Evolutionary conservation across 179 eudicot species (phyloP).

Genomic region (Heliamphora ciliata): DNA sequence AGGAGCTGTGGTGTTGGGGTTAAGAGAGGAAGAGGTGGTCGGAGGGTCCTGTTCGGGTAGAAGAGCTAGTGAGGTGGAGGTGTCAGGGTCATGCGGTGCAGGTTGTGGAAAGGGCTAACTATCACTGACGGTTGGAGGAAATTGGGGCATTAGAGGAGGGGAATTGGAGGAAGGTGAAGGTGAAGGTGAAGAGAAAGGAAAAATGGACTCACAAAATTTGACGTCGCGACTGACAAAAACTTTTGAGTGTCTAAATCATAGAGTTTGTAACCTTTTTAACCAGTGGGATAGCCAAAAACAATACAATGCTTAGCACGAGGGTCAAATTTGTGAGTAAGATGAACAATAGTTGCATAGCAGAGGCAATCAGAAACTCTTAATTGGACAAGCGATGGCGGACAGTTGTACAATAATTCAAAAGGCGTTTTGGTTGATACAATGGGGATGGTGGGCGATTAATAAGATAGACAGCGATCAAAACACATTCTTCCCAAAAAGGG

Average conservation of each 20-base stretch:
- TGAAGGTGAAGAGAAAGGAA: constrained; percentile 8
- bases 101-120: background rate
- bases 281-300: background rate
- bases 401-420: background rate
- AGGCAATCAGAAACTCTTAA: constrained; percentile 19
- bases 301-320: background rate
- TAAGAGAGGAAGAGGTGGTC: too few species aligned
- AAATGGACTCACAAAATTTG: constrained; percentile 8
- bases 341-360: background rate
- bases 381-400: background rate
- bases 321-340: constrained; percentile 9
- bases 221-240: background rate
- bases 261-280: constrained; percentile 19
- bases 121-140: background rate
- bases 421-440: background rate
- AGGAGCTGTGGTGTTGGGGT: too few species aligned
- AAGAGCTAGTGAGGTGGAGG: background rate
- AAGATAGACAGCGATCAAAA: constrained; percentile 2
- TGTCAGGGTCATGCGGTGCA: background rate
- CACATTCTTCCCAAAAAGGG: constrained; percentile 6
- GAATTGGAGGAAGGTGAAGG: background rate
- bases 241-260: constrained; percentile 6
- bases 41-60: background rate
- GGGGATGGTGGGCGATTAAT: constrained; percentile 10
- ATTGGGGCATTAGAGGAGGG: background rate